These are phyloP conservation scores for Ophioceras dolichostomum DNA, from an alignment of 2,329 filamentous ascomycete genomes.

Conservation along the genomic window DNA sequence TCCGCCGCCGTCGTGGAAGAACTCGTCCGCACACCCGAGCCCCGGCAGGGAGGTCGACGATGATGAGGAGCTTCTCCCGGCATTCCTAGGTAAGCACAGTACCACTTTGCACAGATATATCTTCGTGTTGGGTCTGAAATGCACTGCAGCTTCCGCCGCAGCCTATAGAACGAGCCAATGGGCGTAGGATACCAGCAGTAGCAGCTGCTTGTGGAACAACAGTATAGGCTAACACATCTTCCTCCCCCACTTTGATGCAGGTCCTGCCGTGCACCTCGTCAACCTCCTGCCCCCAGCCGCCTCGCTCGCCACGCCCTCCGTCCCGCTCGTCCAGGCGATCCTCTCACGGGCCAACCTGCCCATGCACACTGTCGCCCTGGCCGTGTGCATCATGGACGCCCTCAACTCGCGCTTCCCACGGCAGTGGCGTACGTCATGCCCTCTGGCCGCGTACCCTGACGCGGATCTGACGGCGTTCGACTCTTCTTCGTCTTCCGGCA, in stretches of 20 bases:
- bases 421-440: constrained; percentile 48
- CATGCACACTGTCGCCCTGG: constrained; percentile 49
- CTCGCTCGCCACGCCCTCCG: constrained; percentile 45
- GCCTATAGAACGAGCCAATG: too few relatives aligned
- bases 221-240: too few relatives aligned
- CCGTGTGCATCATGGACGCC: constrained; percentile 55
- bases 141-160: too few relatives aligned
- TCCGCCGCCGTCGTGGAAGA: constrained; percentile 44
- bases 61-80: constrained; percentile 4
- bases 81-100: constrained; percentile 25
- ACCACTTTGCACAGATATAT: too few relatives aligned
- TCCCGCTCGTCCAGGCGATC: constrained; percentile 47
- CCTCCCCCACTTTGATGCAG: constrained; percentile 22
- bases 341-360: constrained; percentile 44
- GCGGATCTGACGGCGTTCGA: constrained; percentile 10
- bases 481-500: constrained; percentile 9
- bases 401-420: constrained; percentile 50
- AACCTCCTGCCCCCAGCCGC: constrained; percentile 53
- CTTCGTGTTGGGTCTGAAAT: too few relatives aligned
- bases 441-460: too few relatives aligned
- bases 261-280: constrained; percentile 52
- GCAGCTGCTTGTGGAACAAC: too few relatives aligned
- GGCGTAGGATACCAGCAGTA: too few relatives aligned
- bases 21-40: constrained; percentile 29
- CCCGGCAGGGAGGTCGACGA: constrained; percentile 19